Conservation (phyloP, 2,329 filamentous ascomycete species). For the Fonsecaea multimorphosa region DNA sequence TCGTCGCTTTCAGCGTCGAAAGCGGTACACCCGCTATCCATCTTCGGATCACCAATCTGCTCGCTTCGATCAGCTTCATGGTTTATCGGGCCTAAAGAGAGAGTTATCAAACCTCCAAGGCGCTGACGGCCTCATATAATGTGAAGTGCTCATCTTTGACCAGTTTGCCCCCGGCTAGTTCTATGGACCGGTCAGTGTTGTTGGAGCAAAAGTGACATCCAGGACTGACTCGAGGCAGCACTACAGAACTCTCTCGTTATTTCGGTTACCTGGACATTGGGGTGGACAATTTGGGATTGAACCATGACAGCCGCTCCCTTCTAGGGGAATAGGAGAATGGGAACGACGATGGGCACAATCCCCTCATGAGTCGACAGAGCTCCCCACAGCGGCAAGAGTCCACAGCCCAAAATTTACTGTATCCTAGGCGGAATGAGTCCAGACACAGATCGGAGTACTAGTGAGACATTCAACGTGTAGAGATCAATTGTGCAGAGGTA, state of each 20-base stretch:
- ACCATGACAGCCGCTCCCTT: constrained; percentile 26
- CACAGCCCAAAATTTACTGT: not conserved
- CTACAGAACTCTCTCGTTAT: constrained; percentile 62
- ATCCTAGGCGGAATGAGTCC: not conserved
- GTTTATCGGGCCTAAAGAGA: not conserved
- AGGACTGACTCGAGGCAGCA: constrained; percentile 57
- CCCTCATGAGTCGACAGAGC: not conserved
- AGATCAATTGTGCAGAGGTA: not conserved
- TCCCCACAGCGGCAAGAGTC: not conserved
- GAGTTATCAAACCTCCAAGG: constrained; percentile 60
- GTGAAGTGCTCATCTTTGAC: constrained; percentile 95
- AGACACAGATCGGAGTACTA: not conserved
- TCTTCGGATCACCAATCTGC: constrained; percentile 98
- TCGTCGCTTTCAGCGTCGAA: constrained; percentile 83
- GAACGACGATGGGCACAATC: not conserved
- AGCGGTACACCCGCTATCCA: constrained; percentile 89
- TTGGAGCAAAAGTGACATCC: constrained; percentile 8
- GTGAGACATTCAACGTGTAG: constrained; percentile 1
- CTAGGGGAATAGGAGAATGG: not conserved
- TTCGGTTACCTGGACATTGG: constrained; percentile 48
- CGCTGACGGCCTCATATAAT: constrained; percentile 89
- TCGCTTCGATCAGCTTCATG: constrained; percentile 11
- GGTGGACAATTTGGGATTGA: constrained; percentile 28
- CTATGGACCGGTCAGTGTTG: constrained; percentile 19
- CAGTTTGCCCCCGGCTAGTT: constrained; percentile 70